phyloP scores from a whole-genome alignment of 306 rosid species.

The Sindora glabra region DNA sequence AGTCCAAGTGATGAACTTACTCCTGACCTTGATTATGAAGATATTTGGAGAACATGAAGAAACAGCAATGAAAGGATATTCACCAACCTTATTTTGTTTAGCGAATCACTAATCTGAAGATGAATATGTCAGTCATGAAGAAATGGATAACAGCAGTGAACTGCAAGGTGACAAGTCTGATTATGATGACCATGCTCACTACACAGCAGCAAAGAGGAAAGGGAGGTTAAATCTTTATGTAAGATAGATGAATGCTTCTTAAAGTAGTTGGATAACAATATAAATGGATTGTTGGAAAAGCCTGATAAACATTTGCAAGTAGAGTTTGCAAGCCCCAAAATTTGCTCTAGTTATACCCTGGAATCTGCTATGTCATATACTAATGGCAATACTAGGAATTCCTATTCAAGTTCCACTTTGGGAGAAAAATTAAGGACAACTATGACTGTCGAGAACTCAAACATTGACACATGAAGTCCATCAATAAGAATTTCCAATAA shows the following conservation, averaged over 20 bases:
- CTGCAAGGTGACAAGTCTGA: constrained; percentile 41
- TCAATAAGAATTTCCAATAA: constrained; percentile 25
- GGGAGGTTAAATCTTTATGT: constrained; percentile 31
- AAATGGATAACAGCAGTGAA: constrained; percentile 60
- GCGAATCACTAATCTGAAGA: constrained; percentile 50
- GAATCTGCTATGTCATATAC: constrained; percentile 33
- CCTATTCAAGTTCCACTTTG: constrained; percentile 29
- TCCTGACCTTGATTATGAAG: constrained; percentile 75
- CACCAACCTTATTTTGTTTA: constrained; percentile 68
- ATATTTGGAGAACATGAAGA: constrained; percentile 74
- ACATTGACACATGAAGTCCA: constrained; percentile 20
- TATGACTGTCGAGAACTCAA: constrained; percentile 20
- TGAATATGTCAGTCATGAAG: constrained; percentile 61
- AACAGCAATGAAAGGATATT: constrained; percentile 45
- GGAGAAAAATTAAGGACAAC: constrained; percentile 31
- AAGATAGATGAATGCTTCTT: constrained; percentile 63
- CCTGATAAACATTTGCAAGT: constrained; percentile 18
- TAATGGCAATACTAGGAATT: constrained; percentile 39
- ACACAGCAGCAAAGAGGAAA: constrained; percentile 46
- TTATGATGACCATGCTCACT: constrained; percentile 30
- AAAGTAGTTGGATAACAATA: constrained; percentile 41
- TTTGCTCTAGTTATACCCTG: constrained; percentile 30
- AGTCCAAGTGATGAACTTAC: constrained; percentile 97
- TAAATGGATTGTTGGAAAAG: constrained; percentile 28
- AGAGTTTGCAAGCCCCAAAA: constrained; percentile 30